A percentile compares a stretch with the other conserved stretches of the same genome.
Evolutionary conservation across 2,329 filamentous ascomycete genomes (phyloP).

Genomic region (Monilinia fructicola): DNA sequence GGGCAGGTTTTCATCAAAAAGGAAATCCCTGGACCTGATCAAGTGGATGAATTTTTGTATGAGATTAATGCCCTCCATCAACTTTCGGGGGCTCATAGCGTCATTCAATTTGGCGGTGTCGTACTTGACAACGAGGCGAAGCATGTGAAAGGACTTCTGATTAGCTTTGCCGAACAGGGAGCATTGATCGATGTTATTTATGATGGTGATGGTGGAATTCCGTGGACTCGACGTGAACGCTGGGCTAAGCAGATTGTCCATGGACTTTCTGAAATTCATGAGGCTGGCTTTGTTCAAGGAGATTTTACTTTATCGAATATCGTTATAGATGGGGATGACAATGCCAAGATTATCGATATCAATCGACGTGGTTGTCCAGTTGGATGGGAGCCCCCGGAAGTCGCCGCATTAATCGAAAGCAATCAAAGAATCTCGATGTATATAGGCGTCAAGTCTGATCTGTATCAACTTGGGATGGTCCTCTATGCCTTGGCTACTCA

Average conservation of each 20-base stretch:
- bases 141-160: slow-evolving; percentile 81
- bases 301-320: slow-evolving; percentile 98
- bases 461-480: slow-evolving; percentile 94
- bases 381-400: slow-evolving; percentile 95
- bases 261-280: slow-evolving; percentile 89
- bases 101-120: slow-evolving; percentile 84
- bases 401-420: slow-evolving; percentile 78
- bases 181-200: slow-evolving; percentile 90
- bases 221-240: slow-evolving; percentile 72
- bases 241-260: slow-evolving; percentile 92
- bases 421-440: slow-evolving; percentile 94
- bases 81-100: slow-evolving; percentile 68
- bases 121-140: slow-evolving; percentile 76
- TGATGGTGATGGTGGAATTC: slow-evolving; percentile 62
- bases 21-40: slow-evolving; percentile 94
- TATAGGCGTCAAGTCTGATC: slow-evolving; percentile 95
- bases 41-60: slow-evolving; percentile 94
- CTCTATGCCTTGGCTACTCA: slow-evolving; percentile 87
- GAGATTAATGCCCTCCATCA: slow-evolving; percentile 92
- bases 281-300: slow-evolving; percentile 93
- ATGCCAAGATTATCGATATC: slow-evolving; percentile 98
- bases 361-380: slow-evolving; percentile 96
- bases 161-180: slow-evolving; percentile 82
- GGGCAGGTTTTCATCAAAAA: slow-evolving; percentile 84
- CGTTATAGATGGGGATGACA: slow-evolving; percentile 78